A percentile compares a stretch with the other conserved stretches of the same genome.
phyloP scores from a whole-genome alignment of 352 stramenopile species.

The Pythium periplocum region DNA sequence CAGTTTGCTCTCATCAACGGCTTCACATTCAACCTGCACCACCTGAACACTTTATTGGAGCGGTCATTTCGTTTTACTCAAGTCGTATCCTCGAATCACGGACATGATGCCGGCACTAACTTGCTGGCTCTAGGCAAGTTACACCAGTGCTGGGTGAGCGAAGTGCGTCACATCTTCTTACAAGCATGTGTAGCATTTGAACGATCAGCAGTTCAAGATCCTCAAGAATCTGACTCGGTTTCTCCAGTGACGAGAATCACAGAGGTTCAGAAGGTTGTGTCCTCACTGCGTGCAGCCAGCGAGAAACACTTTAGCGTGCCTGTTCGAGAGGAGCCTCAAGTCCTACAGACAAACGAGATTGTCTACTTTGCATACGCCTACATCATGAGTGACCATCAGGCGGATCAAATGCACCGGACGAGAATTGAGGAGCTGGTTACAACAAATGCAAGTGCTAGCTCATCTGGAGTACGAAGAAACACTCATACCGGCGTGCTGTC shows the following conservation, averaged over 20 bases:
- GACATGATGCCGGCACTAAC: slow-evolving; percentile 12
- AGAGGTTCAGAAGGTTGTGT: slow-evolving; percentile 22
- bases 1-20: slow-evolving; percentile 5
- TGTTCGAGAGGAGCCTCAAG: slow-evolving; percentile 20
- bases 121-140: slow-evolving; percentile 49
- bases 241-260: background rate
- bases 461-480: background rate
- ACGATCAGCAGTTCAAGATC: no score
- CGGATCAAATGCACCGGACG: background rate
- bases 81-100: background rate
- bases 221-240: no score
- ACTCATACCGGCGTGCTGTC: slow-evolving; percentile 2
- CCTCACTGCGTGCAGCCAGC: slow-evolving; percentile 26
- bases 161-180: slow-evolving; percentile 42
- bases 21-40: slow-evolving; percentile 48
- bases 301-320: slow-evolving; percentile 73
- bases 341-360: slow-evolving; percentile 23
- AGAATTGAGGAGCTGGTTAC: slow-evolving; percentile 20
- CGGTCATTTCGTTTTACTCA: slow-evolving; percentile 30
- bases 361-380: slow-evolving; percentile 37
- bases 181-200: slow-evolving; percentile 11
- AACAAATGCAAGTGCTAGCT: slow-evolving; percentile 16
- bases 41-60: slow-evolving; percentile 31
- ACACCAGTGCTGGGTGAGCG: slow-evolving; percentile 58
- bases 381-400: background rate